Base-by-base conservation (phyloP, 306 rosid genomes). In the Malus sieversii region DNA sequence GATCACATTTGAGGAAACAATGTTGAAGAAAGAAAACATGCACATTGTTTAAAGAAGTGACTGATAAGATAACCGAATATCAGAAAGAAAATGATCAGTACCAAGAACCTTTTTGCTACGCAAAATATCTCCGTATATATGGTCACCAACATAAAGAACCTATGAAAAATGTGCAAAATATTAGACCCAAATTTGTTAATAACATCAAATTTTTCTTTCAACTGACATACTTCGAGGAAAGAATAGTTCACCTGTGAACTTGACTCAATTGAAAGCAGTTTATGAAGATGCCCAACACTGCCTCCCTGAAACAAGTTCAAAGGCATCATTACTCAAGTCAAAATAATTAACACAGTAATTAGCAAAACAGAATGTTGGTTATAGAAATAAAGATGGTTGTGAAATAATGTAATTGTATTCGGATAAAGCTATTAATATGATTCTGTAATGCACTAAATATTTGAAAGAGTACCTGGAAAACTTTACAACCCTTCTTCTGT, bases 61-160 rank as follows among this genome's bases (percentile, higher is more conserved):
- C 8, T 9, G 45, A n/a, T 20, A 53, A 38, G 42, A 42, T 8
- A 14, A 27, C 42, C 3, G 6, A 73, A 40, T 2, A 38, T 25
- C n/a, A 19, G 20, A 53, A 55, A 75, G 71, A n/a, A 11, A 69
- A 69, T 76, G 76, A 72, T 25, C 76, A 20, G 67, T 96, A 92
- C 99, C 98, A 74, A 92, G 97, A 90, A 90, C 92, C 88, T 96
- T 96, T 87, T 92, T 92, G 93, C 98, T 92, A 59, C 99, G 91
- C 71, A 96, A 81, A 82, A 96, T 92, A 82, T 96, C 99, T 81
- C 99, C 99, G 70, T 96, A 96, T 75, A 96, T 92, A 82, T 92
- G 99, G 85, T 96, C 99, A 75, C 99, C 98, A 82, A 92, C 99
- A 78, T 96, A 96, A 52, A 96, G 91, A 96, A 96, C 99, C 99